Percentiles rank a stretch among this genome's conserved stretches.
These are phyloP conservation scores for Spergularia azorica DNA, from an alignment of 179 eudicot species.

Conservation along the genomic window DNA sequence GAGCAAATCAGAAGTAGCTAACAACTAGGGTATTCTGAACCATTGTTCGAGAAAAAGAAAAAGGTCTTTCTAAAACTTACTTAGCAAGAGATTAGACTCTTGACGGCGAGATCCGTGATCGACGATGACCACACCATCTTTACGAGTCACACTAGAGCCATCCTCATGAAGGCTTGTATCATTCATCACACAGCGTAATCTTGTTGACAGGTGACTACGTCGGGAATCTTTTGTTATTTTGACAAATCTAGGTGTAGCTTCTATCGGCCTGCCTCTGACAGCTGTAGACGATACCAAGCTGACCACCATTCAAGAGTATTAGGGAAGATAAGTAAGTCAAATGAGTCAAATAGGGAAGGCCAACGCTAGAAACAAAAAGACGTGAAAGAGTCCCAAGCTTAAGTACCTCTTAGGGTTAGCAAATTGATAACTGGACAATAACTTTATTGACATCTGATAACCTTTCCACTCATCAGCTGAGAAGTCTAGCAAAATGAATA, in stretches of 20 bases:
- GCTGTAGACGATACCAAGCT: constrained; percentile 11
- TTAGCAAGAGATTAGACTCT: constrained; percentile 84
- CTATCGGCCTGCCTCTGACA: constrained; percentile 10
- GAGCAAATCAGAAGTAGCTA: background rate
- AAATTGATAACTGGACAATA: constrained; percentile 17
- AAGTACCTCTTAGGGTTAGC: constrained; percentile 30
- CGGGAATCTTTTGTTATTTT: constrained; percentile 22
- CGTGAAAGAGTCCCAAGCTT: constrained; percentile 1
- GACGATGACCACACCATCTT: constrained; percentile 81
- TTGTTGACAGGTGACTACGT: constrained; percentile 27
- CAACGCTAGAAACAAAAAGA: background rate
- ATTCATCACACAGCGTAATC: constrained; percentile 41
- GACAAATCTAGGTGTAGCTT: constrained; percentile 32
- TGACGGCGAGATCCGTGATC: constrained; percentile 96
- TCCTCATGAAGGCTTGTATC: constrained; percentile 38
- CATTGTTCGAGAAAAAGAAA: background rate
- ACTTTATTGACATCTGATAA: constrained; percentile 28
- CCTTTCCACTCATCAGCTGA: constrained; percentile 10
- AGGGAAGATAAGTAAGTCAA: too few relatives aligned
- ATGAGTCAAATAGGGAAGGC: background rate
- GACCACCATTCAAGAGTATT: too few relatives aligned
- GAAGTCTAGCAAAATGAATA: background rate
- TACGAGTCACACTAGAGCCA: constrained; percentile 41
- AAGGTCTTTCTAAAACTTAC: constrained; percentile 34
- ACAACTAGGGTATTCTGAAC: background rate